Base-by-base conservation (phyloP, 2,329 filamentous ascomycete genomes). In the Alternaria gaisen region DNA sequence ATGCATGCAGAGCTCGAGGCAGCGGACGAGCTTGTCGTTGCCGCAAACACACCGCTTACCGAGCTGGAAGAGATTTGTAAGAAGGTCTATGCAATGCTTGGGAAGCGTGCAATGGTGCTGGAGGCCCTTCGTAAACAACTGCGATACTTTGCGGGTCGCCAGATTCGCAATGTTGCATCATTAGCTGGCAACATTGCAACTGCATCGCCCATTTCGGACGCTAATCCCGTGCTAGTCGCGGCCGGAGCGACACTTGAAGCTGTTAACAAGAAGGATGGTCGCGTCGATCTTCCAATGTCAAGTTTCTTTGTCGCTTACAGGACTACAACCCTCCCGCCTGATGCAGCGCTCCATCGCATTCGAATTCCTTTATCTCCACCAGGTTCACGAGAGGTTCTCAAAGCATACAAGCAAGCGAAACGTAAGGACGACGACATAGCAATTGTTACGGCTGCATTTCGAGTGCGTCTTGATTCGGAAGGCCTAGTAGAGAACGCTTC, bases 351-450 rank as follows among this genome's bases (percentile, higher is more conserved):
- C 58, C 88, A 91, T 3, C 90, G 89, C 28, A 91, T 98, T 62
- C 87, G 90, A 3, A 92, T 98, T 54, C 94, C 95, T 0, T 79
- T 92, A 2, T 65, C 73, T 3, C 89, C 90, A 0, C 82, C 83
- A 1, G 84, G 86, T 40, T 89, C 89, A 62, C 88, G 91, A 4
- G 94, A 97, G 76, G 91, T 90, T 71, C 88, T 96, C 73, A 88
- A 92, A 54, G 90, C 94, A 0, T 98, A 97, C 80, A 98, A 98
- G 79, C 94, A 98, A 77, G 89, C 95, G 0, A 98, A 98, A 82
- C 84, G 95, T 63, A 97, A 97, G 75, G 94, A 98, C 71, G 94
- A 98, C 72, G 94, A 98, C 73, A 98, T 98, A 73, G 95, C 94
- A 3, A 98, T 98, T 69, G 95, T 97, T 20, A 98, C 94, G 32